Conservation (phyloP, 495 filamentous ascomycete species). For the Aspergillus asperescens region DNA sequence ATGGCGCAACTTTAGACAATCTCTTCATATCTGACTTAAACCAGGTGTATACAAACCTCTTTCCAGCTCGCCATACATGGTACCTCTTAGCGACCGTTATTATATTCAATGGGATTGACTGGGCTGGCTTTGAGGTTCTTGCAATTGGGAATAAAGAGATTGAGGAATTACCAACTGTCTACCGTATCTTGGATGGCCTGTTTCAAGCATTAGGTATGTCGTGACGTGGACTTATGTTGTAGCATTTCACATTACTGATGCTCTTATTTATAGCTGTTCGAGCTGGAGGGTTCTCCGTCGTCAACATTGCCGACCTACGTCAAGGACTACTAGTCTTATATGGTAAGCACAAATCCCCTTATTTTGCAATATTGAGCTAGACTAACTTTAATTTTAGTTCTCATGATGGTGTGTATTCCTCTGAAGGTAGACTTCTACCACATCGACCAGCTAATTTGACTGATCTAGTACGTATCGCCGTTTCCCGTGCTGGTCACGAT, state of each 20-base stretch:
- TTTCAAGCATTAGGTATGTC: conserved; percentile 64
- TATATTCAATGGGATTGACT: conserved; percentile 73
- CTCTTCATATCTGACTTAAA: neutral
- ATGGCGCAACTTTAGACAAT: neutral
- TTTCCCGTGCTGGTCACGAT: conserved; percentile 57
- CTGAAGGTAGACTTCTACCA: neutral
- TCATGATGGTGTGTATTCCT: conserved; percentile 63
- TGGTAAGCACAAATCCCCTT: conserved; percentile 21
- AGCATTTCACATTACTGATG: neutral
- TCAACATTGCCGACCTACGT: conserved; percentile 62
- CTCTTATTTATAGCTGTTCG: conserved; percentile 58
- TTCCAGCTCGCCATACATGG: conserved; percentile 71
- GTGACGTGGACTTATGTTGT: neutral
- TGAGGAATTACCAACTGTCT: conserved; percentile 48
- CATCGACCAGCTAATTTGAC: neutral
- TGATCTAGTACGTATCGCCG: conserved; percentile 54
- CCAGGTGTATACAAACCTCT: conserved; percentile 70
- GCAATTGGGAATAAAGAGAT: conserved; percentile 67
- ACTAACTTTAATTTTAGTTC: conserved; percentile 40
- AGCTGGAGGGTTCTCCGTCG: conserved; percentile 78
- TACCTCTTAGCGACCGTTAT: conserved; percentile 72
- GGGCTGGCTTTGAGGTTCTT: conserved; percentile 74
- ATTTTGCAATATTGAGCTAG: neutral
- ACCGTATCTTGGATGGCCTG: conserved; percentile 67
- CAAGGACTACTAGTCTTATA: conserved; percentile 75